phyloP scores from a whole-genome alignment of 2,329 filamentous ascomycete species.

The Fusarium sp. region DNA sequence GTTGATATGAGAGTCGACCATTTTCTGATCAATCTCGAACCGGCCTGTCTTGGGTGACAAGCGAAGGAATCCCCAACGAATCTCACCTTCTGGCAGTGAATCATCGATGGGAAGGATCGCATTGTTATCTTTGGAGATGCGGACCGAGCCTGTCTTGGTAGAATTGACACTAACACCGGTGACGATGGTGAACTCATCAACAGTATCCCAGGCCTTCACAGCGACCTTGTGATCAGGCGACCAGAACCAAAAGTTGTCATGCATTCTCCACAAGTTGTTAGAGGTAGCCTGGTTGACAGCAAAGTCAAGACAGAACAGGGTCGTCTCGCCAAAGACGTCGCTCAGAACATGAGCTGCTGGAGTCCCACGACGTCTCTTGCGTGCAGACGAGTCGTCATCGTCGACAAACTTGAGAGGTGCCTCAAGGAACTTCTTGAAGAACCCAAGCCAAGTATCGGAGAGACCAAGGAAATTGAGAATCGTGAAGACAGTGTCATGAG shows the following conservation, averaged over 20 bases:
- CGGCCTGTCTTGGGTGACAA: constrained; percentile 62
- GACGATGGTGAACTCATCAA: constrained; percentile 63
- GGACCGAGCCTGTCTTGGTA: constrained; percentile 60
- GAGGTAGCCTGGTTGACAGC: constrained; percentile 67
- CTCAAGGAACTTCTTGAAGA: constrained; percentile 69
- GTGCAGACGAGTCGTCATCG: constrained; percentile 58
- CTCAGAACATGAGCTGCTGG: constrained; percentile 70
- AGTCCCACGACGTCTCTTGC: constrained; percentile 62
- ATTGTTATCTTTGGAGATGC: constrained; percentile 48
- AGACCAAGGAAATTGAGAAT: constrained; percentile 70
- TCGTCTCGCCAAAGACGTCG: constrained; percentile 67
- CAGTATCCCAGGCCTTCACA: constrained; percentile 67
- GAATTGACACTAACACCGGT: constrained; percentile 68
- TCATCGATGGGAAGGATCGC: constrained; percentile 39
- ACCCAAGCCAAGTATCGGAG: constrained; percentile 63
- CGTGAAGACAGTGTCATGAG: constrained; percentile 67
- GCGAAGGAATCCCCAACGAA: constrained; percentile 66
- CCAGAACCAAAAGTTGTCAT: constrained; percentile 77
- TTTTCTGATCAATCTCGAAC: constrained; percentile 68
- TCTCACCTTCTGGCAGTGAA: constrained; percentile 58
- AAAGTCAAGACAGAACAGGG: constrained; percentile 74
- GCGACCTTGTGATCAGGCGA: constrained; percentile 61
- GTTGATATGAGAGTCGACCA: constrained; percentile 68
- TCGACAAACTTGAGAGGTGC: constrained; percentile 67
- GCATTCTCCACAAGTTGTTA: constrained; percentile 66